Percentiles rank a stretch among this genome's conserved stretches.
phyloP scores from a whole-genome alignment of 2,329 filamentous ascomycete species.

The Aspergillus amoenus region DNA sequence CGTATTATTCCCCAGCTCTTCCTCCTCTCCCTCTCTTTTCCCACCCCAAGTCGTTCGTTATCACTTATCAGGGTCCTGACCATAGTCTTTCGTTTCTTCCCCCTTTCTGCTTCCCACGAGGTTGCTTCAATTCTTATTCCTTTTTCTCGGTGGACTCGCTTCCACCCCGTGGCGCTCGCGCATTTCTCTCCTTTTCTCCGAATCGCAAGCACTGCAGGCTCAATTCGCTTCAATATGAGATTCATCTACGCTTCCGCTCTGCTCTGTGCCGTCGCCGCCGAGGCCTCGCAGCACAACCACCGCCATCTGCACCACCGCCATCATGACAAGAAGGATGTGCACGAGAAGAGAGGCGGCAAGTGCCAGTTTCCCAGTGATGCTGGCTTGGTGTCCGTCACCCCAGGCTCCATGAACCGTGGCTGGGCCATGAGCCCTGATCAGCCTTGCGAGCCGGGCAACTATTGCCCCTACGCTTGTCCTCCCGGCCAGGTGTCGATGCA shows the following conservation, averaged over 20 bases:
- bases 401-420: slow-evolving; percentile 63
- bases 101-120: not conserved
- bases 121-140: not conserved
- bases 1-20: not conserved
- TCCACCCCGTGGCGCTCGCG: slow-evolving; percentile 2
- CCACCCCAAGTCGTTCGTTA: slow-evolving; percentile 27
- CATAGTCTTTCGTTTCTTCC: slow-evolving; percentile 22
- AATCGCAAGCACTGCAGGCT: slow-evolving; percentile 1
- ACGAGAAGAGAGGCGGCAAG: slow-evolving; percentile 53
- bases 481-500: slow-evolving; percentile 74
- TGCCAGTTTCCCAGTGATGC: slow-evolving; percentile 68
- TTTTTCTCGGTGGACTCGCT: slow-evolving; percentile 3
- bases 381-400: slow-evolving; percentile 68
- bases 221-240: slow-evolving; percentile 30
- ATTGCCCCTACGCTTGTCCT: slow-evolving; percentile 76
- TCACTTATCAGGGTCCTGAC: slow-evolving; percentile 24
- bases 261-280: slow-evolving; percentile 36
- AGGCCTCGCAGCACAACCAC: slow-evolving; percentile 34
- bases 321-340: slow-evolving; percentile 24
- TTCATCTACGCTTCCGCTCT: slow-evolving; percentile 34
- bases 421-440: slow-evolving; percentile 80
- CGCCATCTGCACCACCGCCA: slow-evolving; percentile 20
- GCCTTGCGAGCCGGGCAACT: slow-evolving; percentile 64
- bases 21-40: slow-evolving; percentile 11
- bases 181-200: slow-evolving; percentile 1